Base-by-base conservation (phyloP, 371 early-diverging fungal species). In the Parasitella parasitica region DNA sequence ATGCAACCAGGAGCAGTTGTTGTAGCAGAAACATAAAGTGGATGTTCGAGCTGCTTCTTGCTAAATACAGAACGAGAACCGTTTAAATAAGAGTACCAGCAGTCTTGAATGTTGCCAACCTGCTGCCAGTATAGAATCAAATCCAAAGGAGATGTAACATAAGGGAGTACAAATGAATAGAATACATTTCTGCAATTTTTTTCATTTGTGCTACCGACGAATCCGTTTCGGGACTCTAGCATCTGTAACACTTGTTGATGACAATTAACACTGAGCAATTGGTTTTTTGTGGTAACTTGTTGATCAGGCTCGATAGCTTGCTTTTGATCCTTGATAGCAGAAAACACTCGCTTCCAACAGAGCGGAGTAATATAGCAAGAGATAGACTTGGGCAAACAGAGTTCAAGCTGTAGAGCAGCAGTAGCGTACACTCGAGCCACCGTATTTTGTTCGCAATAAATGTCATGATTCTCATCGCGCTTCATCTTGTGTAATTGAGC, bases 151-250 rank as follows among this genome's bases (percentile, higher is more conserved):
- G 67, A 63, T 6, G 72, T 71, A 8, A 72, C 54, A 53, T 72
- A 76, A 15, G 72, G 76, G 26, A 76, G 54, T 2, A 68, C 76
- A 62, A 66, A 72, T 2, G 76, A 76, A 20, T 76, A 68, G 55
- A 76, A 70, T 0, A 56, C 49, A n/a, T 65, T 65, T 13, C 61
- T 51, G 52, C 76, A 76, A 27, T n/a, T 20, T 1, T 4, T 6
- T 26, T 27, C 27, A 22, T 54, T 18, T 8, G 46, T 46, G 16
- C 38, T 34, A 27, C 26, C 11, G 15, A 8, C 48, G 39, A 69
- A 61, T 2, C 70, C 70, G 61, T 58, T 61, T 2, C 70, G 64
- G 6, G 43, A 41, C 9, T 43, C 6, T 7, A 69, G 50, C 28
- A 69, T 69, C 1, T 52, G 30, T 26, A 60, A 30, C 15, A 69